phyloP scores from a whole-genome alignment of 352 stramenopile genomes.

The Labyrinthula sp. region DNA sequence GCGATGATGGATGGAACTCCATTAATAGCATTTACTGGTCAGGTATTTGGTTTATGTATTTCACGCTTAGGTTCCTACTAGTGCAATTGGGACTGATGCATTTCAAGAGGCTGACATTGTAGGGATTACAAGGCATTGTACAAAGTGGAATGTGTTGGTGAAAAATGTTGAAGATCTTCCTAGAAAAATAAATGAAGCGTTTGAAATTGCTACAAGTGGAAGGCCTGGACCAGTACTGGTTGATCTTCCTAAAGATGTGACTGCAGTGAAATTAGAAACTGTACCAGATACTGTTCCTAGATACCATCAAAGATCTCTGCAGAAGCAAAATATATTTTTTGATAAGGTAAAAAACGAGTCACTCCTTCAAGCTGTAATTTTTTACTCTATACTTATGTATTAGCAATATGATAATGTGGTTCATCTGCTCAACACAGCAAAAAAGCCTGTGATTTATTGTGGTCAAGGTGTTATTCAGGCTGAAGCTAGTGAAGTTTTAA shows the following conservation, averaged over 20 bases:
- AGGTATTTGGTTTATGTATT: no score
- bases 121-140: constrained; percentile 57
- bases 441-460: constrained; percentile 80
- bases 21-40: constrained; percentile 62
- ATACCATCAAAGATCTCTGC: no score
- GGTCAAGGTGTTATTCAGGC: constrained; percentile 60
- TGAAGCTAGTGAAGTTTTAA: constrained; percentile 44
- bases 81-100: constrained; percentile 53
- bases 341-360: no score
- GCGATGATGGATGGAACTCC: constrained; percentile 64
- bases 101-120: constrained; percentile 53
- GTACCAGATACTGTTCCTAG: no score
- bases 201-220: constrained; percentile 74
- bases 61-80: no score
- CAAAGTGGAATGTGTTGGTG: constrained; percentile 88
- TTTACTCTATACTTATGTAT: no score
- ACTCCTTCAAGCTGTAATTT: no score
- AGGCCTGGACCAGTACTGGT: constrained; percentile 74
- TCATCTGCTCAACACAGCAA: constrained; percentile 69
- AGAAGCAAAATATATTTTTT: no score
- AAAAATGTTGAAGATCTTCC: constrained; percentile 76
- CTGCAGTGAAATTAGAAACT: no score
- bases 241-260: constrained; percentile 80
- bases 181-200: constrained; percentile 76
- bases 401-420: no score